These are phyloP conservation scores for Onygena corvina DNA, from an alignment of 2,329 filamentous ascomycete species.

Conservation along the genomic window DNA sequence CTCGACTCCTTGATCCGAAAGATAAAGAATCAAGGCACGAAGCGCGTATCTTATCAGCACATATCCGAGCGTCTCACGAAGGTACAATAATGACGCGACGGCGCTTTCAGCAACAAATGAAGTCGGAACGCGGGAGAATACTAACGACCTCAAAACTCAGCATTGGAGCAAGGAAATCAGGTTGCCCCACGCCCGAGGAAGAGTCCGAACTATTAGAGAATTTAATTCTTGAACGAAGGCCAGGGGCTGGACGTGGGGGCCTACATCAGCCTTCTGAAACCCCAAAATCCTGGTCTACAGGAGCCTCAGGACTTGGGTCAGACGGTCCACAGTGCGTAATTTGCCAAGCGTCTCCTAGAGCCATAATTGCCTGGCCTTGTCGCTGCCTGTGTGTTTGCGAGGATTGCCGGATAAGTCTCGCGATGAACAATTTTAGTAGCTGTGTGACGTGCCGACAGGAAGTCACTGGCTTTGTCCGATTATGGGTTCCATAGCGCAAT, in stretches of 20 bases:
- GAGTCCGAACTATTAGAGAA: slow-evolving; percentile 48
- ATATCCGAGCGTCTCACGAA: slow-evolving; percentile 48
- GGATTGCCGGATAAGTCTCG: slow-evolving; percentile 82
- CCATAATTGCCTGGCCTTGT: slow-evolving; percentile 92
- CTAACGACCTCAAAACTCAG: slow-evolving; percentile 36
- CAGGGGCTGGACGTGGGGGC: slow-evolving; percentile 19
- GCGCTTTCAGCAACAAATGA: slow-evolving; percentile 55
- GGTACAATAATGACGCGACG: slow-evolving; percentile 68
- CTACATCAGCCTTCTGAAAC: slow-evolving; percentile 10
- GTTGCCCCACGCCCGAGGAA: slow-evolving; percentile 37
- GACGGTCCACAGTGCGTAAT: slow-evolving; percentile 80
- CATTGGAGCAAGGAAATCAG: slow-evolving; percentile 13
- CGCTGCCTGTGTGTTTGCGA: slow-evolving; percentile 89
- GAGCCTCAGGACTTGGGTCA: slow-evolving; percentile 61
- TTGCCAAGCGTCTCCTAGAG: slow-evolving; percentile 74
- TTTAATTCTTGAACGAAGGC: slow-evolving; percentile 45
- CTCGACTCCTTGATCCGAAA: slow-evolving; percentile 67
- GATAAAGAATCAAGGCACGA: slow-evolving; percentile 68
- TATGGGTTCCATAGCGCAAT: slow-evolving; percentile 60
- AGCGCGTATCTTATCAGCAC: slow-evolving; percentile 67
- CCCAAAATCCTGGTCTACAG: slow-evolving; percentile 49
- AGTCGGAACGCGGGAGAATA: slow-evolving; percentile 58
- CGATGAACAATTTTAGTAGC: slow-evolving; percentile 93
- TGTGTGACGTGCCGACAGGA: slow-evolving; percentile 89
- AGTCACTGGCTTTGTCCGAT: slow-evolving; percentile 75